Base-by-base conservation (phyloP, 225 moss, liverwort and hornwort species). In the Physcomitrellopsis africana region DNA sequence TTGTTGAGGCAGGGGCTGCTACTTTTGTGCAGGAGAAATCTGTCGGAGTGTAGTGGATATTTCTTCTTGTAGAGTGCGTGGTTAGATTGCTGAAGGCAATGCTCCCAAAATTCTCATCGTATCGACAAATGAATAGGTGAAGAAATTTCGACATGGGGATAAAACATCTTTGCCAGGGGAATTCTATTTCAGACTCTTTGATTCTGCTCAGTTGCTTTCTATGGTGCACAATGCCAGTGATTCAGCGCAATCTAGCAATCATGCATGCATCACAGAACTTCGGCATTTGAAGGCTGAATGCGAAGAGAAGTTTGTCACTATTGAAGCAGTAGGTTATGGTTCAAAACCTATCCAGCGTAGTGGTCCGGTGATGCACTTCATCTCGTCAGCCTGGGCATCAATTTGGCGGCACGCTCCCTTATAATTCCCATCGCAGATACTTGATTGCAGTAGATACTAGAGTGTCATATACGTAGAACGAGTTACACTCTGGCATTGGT, bases 21-120 rank as follows among this genome's bases (percentile, higher is more conserved):
- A 29, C 60, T 60, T 59, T 60, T 56, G 60, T 60, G 60, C 60
- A 60, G 60, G 60, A 60, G 29, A 10, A 32, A 32, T 2, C 60
- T 3, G 14, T 27, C 27, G 60, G 29, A 16, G 27, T 60, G 27
- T 14, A 27, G 27, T 14, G 27, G 14, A 27, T 15, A 60, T 60
- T 32, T 6, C 3, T 13, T 60, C 12, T 3, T 32, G 5, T 60
- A 19, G 60, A 60, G 29, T 32, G 3, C 32, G 60, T 32, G 60
- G 13, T 32, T 23, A 26, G 24, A 32, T 60, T 60, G 60, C 60
- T 14, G 60, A 60, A 60, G 27, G 60, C 60, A 12, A 23, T n/a
- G 59, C 29, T 27, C 26, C 29, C 19, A 32, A 32, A 11, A 10
- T 60, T 16, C 3, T 29, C 19, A 11, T 5, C 29, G 27, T 60